Evolutionary conservation across 305 asterid genomes (phyloP), one percentile per base, ranked within the genome.

Genomic region (Euphrasia arctica): DNA sequence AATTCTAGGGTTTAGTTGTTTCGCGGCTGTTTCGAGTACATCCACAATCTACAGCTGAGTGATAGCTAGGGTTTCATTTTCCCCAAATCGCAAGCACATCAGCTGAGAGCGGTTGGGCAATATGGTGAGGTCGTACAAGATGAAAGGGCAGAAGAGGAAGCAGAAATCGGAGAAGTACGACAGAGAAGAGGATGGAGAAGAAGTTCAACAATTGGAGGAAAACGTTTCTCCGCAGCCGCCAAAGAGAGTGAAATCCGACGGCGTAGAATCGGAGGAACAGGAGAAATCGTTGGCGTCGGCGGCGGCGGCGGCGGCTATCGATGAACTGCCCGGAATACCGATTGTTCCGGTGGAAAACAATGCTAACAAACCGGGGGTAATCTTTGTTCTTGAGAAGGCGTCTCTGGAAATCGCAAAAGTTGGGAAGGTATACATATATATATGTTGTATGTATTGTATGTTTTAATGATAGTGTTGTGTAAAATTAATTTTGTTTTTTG

Each of bases 381-480:
- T 89, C 70, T 93, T 88, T 64, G 68, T 92, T 70, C 82, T 93
- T 1, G 98, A 89, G 69, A 89, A 79, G 79, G 96, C 98, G 4
- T 89, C 98, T 7, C 66, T 92, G 77, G 98, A 92, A 75, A 82
- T 89, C 45, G 98, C 94, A 0, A 84, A 92, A 92, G 87, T 89
- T 69, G 98, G 98, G 59, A 92, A 89, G 97, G 98, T 92, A 18
- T 12, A 81, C 64, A 47, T 56, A 25, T 25, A 25, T 25, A 25
- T 25, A 25, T 25, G 27, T 39, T 65, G 49, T 39, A 18, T 18
- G 22, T 18, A 18, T 36, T 15, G 6, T 50, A 4, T 59, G 47
- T 49, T 25, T 39, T 9, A 29, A 5, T 49, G 15, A 8, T 41
- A 43, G 3, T 34, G 6, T 58, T 52, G 5, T 34, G 28, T 58